phyloP scores from a whole-genome alignment of 148 eudicot species.

The Polygonum aviculare region DNA sequence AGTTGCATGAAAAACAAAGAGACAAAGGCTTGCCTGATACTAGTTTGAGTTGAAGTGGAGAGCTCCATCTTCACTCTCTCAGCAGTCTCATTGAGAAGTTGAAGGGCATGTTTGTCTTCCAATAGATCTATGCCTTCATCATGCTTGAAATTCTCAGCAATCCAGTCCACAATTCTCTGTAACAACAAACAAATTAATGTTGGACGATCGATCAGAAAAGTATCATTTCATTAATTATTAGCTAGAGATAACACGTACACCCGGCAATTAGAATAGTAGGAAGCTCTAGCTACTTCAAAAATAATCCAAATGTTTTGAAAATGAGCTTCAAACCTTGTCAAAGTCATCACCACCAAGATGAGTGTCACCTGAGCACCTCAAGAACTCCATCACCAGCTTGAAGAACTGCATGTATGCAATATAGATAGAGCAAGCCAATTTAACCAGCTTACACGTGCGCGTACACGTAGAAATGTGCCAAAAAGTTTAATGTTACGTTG shows the following conservation, averaged over 20 bases:
- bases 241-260: neutral
- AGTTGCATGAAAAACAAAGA: neutral
- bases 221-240: too few relatives aligned
- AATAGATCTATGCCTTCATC: conserved; percentile 61
- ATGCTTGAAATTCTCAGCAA: conserved; percentile 44
- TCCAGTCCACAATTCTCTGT: conserved; percentile 74
- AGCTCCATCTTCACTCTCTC: conserved; percentile 77
- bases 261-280: neutral
- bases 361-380: conserved; percentile 73
- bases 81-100: conserved; percentile 62
- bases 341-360: conserved; percentile 78
- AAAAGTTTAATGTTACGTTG: too few relatives aligned
- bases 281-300: neutral
- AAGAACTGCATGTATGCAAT: conserved; percentile 36
- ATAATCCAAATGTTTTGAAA: too few relatives aligned
- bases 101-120: conserved; percentile 67
- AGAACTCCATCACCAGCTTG: conserved; percentile 80
- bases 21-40: conserved; percentile 30
- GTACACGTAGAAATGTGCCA: too few relatives aligned
- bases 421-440: too few relatives aligned
- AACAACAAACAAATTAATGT: neutral
- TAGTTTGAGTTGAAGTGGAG: conserved; percentile 58
- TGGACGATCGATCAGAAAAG: neutral
- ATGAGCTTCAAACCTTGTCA: conserved; percentile 43
- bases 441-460: neutral